phyloP scores from a whole-genome alignment of 805 yeast species.

The Zygotorulaspora danielsina region DNA sequence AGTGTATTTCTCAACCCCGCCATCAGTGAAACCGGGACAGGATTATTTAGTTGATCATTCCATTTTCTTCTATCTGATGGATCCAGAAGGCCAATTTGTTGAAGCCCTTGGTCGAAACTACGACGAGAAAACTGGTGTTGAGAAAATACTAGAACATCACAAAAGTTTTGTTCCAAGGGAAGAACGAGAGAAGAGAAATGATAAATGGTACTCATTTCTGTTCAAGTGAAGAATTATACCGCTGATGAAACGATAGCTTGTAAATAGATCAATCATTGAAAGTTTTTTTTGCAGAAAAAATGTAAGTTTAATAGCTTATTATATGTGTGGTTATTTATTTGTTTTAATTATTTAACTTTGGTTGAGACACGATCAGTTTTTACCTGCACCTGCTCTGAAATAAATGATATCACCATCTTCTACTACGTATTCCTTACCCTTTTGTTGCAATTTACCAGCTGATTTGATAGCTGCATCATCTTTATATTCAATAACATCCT shows the following conservation, averaged over 20 bases:
- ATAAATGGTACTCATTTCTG: conserved; percentile 49
- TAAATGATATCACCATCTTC: conserved; percentile 92
- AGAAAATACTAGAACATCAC: conserved; percentile 69
- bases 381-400: conserved; percentile 93
- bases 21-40: conserved; percentile 89
- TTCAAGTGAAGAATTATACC: conserved; percentile 16
- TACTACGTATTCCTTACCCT: conserved; percentile 92
- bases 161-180: conserved; percentile 69
- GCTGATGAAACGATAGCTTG: conserved; percentile 2
- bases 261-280: conserved; percentile 17
- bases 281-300: conserved; percentile 4
- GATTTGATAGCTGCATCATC: conserved; percentile 82
- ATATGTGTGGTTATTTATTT: too few species aligned
- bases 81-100: conserved; percentile 93
- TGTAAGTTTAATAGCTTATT: too few species aligned
- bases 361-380: conserved; percentile 42
- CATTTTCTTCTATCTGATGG: conserved; percentile 94
- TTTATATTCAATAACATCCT: conserved; percentile 67
- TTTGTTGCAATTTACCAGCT: conserved; percentile 82
- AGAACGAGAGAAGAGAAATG: conserved; percentile 61
- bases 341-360: conserved; percentile 2
- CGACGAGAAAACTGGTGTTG: conserved; percentile 71
- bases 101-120: conserved; percentile 93
- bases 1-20: conserved; percentile 97
- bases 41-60: conserved; percentile 97